phyloP scores from a whole-genome alignment of 306 rosid genomes.

The Rosa chinensis region DNA sequence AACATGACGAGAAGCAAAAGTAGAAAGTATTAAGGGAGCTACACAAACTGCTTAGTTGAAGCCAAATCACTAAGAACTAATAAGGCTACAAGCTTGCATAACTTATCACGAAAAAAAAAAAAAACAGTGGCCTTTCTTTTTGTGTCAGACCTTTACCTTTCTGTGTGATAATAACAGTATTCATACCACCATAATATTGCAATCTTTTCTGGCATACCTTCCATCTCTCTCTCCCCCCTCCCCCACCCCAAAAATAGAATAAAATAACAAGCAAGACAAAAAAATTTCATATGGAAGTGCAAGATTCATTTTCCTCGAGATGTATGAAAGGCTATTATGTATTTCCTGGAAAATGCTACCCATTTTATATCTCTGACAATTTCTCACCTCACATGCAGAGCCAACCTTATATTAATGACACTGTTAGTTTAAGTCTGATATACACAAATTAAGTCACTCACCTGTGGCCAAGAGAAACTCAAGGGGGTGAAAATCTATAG shows the following conservation, averaged over 20 bases:
- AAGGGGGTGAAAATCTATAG: slow-evolving; percentile 90
- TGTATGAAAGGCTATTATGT: background rate
- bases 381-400: slow-evolving; percentile 7
- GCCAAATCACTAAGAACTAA: slow-evolving; percentile 8
- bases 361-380: background rate
- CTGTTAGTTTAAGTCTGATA: background rate
- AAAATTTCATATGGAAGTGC: too few species aligned
- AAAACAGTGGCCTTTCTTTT: background rate
- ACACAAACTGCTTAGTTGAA: background rate
- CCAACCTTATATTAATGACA: slow-evolving; percentile 5
- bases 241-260: too few species aligned
- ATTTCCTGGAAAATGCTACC: background rate
- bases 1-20: background rate
- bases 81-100: slow-evolving; percentile 3
- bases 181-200: background rate
- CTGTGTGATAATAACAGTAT: background rate
- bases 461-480: slow-evolving; percentile 98
- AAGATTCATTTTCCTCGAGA: background rate
- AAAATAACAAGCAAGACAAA: too few species aligned
- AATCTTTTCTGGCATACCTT: too few species aligned
- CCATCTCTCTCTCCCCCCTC: too few species aligned
- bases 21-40: background rate
- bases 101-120: background rate
- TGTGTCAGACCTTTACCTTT: background rate
- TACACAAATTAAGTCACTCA: slow-evolving; percentile 24